Base-by-base conservation (phyloP, 1,139 yeast genomes). In the Lodderomyces elongisporus region DNA sequence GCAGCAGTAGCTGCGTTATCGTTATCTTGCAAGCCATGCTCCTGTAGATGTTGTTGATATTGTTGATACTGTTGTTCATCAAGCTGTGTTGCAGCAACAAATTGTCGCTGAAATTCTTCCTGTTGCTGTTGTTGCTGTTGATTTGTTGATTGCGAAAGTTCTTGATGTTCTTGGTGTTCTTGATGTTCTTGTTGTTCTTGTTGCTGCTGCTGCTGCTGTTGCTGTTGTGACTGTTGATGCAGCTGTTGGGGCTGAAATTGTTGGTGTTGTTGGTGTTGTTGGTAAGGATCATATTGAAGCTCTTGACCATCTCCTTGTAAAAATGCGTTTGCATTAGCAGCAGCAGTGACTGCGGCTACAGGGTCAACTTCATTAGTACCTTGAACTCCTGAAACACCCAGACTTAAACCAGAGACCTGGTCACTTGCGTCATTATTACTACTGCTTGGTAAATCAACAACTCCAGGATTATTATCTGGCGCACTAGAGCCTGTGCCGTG, bases 1-100 rank as follows among this genome's bases (percentile, higher is more conserved):
- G 70, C 70, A 25, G 69, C 68, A 10, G 67, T 70, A 16, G 68
- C 61, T 4, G 65, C 50, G 17, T 45, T 43, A 35, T 55, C 60
- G 33, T 47, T 52, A 18, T 38, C 40, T 28, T 41, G 46, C 32
- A 50, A 47, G 14, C 38, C 40, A 35, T 51, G 54, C 32, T 52
- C 62, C 37, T 54, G 48, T 27, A 45, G 40, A 32, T 41, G 41
- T 25, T 43, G 46, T 34, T 42, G 47, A 31, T 44, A 61, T 31
- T 59, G 67, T 36, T 59, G 66, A 38, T 54, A 55, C 35, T 56
- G 61, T 23, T 53, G 53, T 24, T 56, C 60, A 35, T 54, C 59
- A 33, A 53, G 43, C 33, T 52, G 36, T 23, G 39, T 33, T 14
- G 39, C 36, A 15, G 39, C 59, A 35, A 55, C 58, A 33, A 61